Conservation (phyloP, 2,329 filamentous ascomycete genomes). For the Gnomoniopsis smithogilvyi region DNA sequence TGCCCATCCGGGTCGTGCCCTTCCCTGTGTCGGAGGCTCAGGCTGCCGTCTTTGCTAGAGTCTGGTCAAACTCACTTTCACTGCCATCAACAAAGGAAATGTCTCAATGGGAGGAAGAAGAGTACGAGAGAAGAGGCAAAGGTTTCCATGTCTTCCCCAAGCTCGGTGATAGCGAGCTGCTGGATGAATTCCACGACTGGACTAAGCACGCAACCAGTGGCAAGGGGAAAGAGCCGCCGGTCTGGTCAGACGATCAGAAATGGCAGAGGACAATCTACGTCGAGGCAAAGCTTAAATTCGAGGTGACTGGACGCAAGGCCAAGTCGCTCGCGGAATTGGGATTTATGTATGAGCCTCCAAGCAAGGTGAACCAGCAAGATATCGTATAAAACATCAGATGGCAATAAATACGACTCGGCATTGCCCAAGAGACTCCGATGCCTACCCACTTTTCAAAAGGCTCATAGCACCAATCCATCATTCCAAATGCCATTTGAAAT, state of each 20-base stretch:
- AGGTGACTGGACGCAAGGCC: slow-evolving; percentile 60
- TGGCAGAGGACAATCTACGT: slow-evolving; percentile 70
- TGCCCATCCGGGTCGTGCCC: slow-evolving; percentile 84
- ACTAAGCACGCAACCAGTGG: slow-evolving; percentile 44
- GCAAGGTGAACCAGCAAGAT: slow-evolving; percentile 16
- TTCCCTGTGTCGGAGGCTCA: slow-evolving; percentile 80
- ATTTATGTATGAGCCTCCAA: slow-evolving; percentile 48
- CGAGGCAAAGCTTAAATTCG: slow-evolving; percentile 70
- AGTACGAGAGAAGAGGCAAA: slow-evolving; percentile 47
- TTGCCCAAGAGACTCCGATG: neutral
- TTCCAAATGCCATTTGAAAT: no score
- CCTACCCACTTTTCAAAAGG: neutral
- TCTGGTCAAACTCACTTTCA: slow-evolving; percentile 68
- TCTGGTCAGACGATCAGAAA: slow-evolving; percentile 67
- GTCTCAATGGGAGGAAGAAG: slow-evolving; percentile 62
- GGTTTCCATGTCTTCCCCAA: slow-evolving; percentile 47
- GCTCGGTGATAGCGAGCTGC: slow-evolving; percentile 64
- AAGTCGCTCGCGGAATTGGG: slow-evolving; percentile 70
- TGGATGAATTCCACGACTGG: slow-evolving; percentile 68
- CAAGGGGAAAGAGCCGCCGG: slow-evolving; percentile 63
- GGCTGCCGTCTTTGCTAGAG: slow-evolving; percentile 69
- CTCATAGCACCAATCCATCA: no score
- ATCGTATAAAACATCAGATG: slow-evolving; percentile 8
- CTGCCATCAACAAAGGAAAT: slow-evolving; percentile 65
- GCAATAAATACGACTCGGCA: neutral